Base-by-base conservation (phyloP, 1,284 basidiomycete species). In the Peniophora sp. region DNA sequence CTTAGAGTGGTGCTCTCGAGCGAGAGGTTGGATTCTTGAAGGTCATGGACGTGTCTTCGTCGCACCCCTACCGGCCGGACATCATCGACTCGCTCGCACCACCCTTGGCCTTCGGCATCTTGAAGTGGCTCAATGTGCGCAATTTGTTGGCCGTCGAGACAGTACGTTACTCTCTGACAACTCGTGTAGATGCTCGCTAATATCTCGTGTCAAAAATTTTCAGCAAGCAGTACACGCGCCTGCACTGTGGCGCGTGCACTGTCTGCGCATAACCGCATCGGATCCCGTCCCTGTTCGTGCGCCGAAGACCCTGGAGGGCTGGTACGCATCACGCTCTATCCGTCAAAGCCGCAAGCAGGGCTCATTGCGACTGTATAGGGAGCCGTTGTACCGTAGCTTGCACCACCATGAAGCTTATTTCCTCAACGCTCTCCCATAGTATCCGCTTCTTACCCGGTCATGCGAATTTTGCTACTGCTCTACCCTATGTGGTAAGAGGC, bases 351-450 rank as follows among this genome's bases (percentile, higher is more conserved):
- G n/a, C n/a, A 14, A 5, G 8, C 32, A 11, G 27, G 20, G 11
- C n/a, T 47, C 46, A 32, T 15, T 50, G 14, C 24, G 50, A 37
- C 11, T 47, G 24, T 8, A 15, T 27, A 85, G 88, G 86, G 79
- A 88, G 58, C 77, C 81, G 0, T 68, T 94, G 12, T 95, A 92
- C 63, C 81, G 84, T 41, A 83, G 83, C 3, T 74, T 96, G 5
- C 88, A 92, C 62, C 84, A 89, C 63, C 83, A 92, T 35, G 92
- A 96, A 67, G 79, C 81, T 43, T 94, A 96, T 68, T 92, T 94
- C 77, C 71, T 71, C 41, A 69, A 85, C 58, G 88, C 76, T 0
- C 70, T 91, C 1, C 87, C 91, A 0, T 91, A 94, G 71, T 14
- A 74, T 95, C 39, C 72, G 83, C 11, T 84, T 92, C 71, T 73